Evolutionary conservation across 2,329 filamentous ascomycete genomes (phyloP).

Genomic region (Rosellinia necatrix): DNA sequence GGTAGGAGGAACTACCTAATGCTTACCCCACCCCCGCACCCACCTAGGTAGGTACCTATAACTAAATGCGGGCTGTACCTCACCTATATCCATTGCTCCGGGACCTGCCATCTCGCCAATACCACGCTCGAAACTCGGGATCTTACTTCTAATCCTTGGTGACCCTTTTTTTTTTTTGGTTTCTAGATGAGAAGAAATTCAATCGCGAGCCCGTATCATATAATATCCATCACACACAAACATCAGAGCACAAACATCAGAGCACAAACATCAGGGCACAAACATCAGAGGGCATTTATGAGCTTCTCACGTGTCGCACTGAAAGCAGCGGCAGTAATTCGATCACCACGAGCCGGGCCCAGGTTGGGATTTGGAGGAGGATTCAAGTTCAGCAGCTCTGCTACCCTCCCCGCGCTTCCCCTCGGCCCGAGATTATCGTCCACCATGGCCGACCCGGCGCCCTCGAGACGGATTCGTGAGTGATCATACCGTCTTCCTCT

Average conservation of each 20-base stretch:
- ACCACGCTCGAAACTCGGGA: slow-evolving; percentile 2
- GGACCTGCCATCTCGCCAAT: not conserved
- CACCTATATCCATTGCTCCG: not conserved
- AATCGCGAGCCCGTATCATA: too few species aligned
- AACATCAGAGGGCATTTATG: slow-evolving; percentile 8
- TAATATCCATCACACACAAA: too few species aligned
- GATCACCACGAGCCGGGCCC: too few species aligned
- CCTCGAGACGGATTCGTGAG: slow-evolving; percentile 35
- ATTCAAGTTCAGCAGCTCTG: too few species aligned
- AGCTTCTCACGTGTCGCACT: slow-evolving; percentile 1
- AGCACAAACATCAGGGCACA: too few species aligned
- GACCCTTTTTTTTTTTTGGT: too few species aligned
- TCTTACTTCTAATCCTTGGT: too few species aligned
- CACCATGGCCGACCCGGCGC: slow-evolving; percentile 29
- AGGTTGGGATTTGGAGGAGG: not conserved
- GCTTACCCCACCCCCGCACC: slow-evolving; percentile 7
- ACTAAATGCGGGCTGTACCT: not conserved
- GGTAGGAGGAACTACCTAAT: too few species aligned
- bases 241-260: too few species aligned
- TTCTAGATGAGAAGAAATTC: too few species aligned
- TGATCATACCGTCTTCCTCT: not conserved
- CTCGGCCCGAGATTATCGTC: slow-evolving; percentile 24
- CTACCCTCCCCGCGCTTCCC: slow-evolving; percentile 1
- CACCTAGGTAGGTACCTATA: too few species aligned
- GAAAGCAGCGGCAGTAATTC: slow-evolving; percentile 2